These are phyloP conservation scores for Trichosporon sp. DNA, from an alignment of 1,284 basidiomycete species.

Conservation along the genomic window DNA sequence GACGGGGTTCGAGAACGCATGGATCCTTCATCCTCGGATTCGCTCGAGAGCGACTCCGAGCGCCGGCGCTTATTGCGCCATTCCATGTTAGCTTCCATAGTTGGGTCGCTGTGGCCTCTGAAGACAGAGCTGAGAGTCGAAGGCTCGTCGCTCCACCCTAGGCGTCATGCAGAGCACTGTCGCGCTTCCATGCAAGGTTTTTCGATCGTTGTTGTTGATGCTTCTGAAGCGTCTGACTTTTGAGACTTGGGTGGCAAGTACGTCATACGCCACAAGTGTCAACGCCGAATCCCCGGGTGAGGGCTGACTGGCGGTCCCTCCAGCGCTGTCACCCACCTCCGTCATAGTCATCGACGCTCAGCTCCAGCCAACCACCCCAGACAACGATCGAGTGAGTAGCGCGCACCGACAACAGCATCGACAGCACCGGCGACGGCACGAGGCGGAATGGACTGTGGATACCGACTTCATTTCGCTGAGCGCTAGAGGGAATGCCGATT, in stretches of 20 bases:
- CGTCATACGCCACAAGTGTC: not conserved
- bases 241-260: not conserved
- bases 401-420: not conserved
- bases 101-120: not conserved
- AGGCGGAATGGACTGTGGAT: not conserved
- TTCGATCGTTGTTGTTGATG: not conserved
- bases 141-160: not conserved
- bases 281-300: conserved; percentile 4
- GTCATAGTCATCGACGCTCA: conserved; percentile 5
- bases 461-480: not conserved
- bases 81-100: conserved; percentile 6
- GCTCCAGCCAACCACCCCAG: conserved; percentile 4
- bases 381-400: conserved; percentile 3
- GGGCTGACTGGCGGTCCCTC: not conserved
- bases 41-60: conserved; percentile 46
- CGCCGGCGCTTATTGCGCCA: conserved; percentile 64
- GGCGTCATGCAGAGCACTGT: not conserved
- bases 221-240: not conserved
- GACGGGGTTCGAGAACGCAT: not conserved
- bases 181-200: not conserved
- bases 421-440: not conserved
- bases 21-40: not conserved
- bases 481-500: not conserved
- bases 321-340: conserved; percentile 4
- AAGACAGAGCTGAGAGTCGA: not conserved